Evolutionary conservation across 177 flowering plant genomes (phyloP).

Genomic region (Vitis hybrid): DNA sequence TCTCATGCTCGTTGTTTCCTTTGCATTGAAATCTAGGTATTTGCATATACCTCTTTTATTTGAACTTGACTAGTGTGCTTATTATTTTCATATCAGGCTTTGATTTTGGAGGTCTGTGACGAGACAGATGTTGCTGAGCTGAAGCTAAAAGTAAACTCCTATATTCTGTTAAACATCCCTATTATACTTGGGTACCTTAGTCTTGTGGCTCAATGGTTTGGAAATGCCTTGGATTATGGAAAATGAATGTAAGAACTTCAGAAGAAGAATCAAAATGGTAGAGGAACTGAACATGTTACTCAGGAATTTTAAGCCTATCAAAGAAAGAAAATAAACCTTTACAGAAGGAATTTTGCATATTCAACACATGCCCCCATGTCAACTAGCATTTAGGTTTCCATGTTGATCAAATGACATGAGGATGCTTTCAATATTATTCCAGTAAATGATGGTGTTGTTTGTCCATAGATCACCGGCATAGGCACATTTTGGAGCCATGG

Average conservation of each 20-base stretch:
- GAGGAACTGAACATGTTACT: no score
- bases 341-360: no score
- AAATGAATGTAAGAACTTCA: no score
- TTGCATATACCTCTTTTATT: not conserved
- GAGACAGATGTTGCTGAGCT: conserved; percentile 79
- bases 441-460: not conserved
- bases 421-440: not conserved
- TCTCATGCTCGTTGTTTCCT: not conserved
- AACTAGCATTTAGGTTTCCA: not conserved
- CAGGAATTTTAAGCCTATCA: no score
- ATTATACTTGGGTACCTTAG: not conserved
- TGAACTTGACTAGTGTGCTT: not conserved
- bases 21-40: not conserved
- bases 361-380: no score
- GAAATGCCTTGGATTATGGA: no score
- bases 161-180: not conserved
- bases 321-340: no score
- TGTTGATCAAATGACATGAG: not conserved
- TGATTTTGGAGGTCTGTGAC: conserved; percentile 74
- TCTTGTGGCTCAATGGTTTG: not conserved
- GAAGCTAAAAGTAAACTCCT: conserved; percentile 59
- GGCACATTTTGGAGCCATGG: not conserved
- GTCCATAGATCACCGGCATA: not conserved
- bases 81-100: conserved; percentile 40
- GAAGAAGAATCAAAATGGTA: no score